Evolutionary conservation across 2,329 filamentous ascomycete species (phyloP).

Genomic region (Alternaria sp.): DNA sequence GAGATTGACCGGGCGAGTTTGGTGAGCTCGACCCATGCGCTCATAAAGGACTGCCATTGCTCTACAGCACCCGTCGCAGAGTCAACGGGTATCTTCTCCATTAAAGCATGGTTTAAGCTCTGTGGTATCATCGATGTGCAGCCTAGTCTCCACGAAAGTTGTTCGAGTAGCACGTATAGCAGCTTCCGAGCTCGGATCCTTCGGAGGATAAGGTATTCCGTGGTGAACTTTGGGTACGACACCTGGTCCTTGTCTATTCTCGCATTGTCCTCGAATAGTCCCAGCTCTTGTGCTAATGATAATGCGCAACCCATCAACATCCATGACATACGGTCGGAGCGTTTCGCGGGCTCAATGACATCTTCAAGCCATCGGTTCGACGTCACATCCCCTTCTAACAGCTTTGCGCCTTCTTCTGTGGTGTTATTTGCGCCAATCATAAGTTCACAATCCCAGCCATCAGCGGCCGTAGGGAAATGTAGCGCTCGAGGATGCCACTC

Average conservation of each 20-base stretch:
- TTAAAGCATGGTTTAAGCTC: slow-evolving; percentile 50
- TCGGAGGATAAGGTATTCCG: slow-evolving; percentile 43
- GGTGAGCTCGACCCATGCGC: slow-evolving; percentile 58
- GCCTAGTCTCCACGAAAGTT: slow-evolving; percentile 61
- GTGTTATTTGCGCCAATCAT: slow-evolving; percentile 55
- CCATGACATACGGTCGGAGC: slow-evolving; percentile 68
- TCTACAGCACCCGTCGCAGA: slow-evolving; percentile 50
- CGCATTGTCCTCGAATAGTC: slow-evolving; percentile 58
- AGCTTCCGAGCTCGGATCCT: slow-evolving; percentile 48
- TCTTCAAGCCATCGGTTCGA: slow-evolving; percentile 61
- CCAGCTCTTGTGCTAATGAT: slow-evolving; percentile 62
- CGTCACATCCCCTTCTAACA: slow-evolving; percentile 47
- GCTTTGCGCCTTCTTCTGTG: slow-evolving; percentile 45
- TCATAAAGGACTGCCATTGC: slow-evolving; percentile 63
- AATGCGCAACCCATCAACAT: slow-evolving; percentile 65
- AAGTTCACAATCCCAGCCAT: slow-evolving; percentile 66
- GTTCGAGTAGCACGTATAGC: slow-evolving; percentile 59
- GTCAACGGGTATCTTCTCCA: slow-evolving; percentile 53
- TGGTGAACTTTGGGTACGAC: slow-evolving; percentile 44
- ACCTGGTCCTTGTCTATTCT: slow-evolving; percentile 48
- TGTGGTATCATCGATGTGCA: slow-evolving; percentile 63
- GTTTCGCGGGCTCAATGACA: slow-evolving; percentile 63
- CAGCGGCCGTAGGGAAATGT: slow-evolving; percentile 62
- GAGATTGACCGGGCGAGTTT: slow-evolving; percentile 61
- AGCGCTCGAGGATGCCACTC: slow-evolving; percentile 66